Evolutionary conservation across 345 rosid genomes (phyloP).

Genomic region (Eucalyptus rudis): DNA sequence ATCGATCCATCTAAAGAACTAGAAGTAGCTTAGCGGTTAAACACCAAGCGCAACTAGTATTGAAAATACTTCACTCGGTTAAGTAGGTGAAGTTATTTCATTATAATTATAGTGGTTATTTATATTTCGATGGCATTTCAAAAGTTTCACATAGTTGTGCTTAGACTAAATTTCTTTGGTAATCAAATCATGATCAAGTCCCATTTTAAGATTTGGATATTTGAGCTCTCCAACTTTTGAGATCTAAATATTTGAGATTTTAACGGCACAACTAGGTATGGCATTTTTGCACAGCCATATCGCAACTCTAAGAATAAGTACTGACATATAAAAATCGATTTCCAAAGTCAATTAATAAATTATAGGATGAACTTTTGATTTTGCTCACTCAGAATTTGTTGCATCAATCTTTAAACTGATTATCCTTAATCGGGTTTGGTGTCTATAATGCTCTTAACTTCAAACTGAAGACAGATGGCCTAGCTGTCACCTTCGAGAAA

Average conservation of each 20-base stretch:
- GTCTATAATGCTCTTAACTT: not conserved
- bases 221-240: not conserved
- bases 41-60: not conserved
- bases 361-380: not conserved
- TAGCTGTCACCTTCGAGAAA: not conserved
- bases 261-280: not conserved
- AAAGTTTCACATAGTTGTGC: not conserved
- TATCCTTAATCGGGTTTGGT: not conserved
- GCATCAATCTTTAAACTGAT: not conserved
- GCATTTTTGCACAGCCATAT: not conserved
- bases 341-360: not conserved
- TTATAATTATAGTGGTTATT: not conserved
- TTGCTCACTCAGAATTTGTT: too few relatives aligned
- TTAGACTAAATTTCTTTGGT: not conserved
- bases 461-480: not conserved
- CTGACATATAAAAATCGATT: not conserved
- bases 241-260: not conserved
- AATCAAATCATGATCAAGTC: not conserved
- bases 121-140: not conserved
- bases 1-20: not conserved
- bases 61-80: not conserved
- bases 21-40: not conserved
- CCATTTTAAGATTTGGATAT: not conserved
- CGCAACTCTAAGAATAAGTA: not conserved
- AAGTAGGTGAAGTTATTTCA: not conserved